phyloP scores from a whole-genome alignment of 2,329 filamentous ascomycete species.

The Harringtonia aguacate region DNA sequence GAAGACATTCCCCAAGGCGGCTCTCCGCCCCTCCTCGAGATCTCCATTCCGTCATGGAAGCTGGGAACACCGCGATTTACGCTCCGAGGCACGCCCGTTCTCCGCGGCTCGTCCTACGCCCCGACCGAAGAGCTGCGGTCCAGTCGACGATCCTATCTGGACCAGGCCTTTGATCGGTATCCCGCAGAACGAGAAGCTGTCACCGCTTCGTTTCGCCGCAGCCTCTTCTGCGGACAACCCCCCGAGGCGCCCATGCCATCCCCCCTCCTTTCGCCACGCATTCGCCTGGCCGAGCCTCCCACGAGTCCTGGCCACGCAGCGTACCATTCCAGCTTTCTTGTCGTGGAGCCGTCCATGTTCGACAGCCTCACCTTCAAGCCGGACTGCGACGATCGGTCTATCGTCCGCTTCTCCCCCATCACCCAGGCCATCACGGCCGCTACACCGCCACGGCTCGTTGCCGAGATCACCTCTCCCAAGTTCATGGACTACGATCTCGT shows the following conservation, averaged over 20 bases:
- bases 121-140: constrained; percentile 63
- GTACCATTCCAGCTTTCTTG: constrained; percentile 36
- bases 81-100: constrained; percentile 59
- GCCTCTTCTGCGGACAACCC: constrained; percentile 3
- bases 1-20: constrained; percentile 41
- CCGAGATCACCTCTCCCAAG: constrained; percentile 90
- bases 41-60: constrained; percentile 74
- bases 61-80: constrained; percentile 77
- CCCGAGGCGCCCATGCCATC: background rate
- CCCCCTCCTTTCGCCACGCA: constrained; percentile 18
- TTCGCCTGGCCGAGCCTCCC: constrained; percentile 19
- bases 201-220: constrained; percentile 4
- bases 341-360: constrained; percentile 68
- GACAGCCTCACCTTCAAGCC: constrained; percentile 72
- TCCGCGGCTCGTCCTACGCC: constrained; percentile 72
- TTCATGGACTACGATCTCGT: constrained; percentile 96
- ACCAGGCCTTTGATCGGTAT: constrained; percentile 20
- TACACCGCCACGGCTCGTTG: constrained; percentile 80
- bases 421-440: constrained; percentile 75
- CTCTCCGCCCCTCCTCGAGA: constrained; percentile 48
- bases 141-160: constrained; percentile 33
- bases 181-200: constrained; percentile 19
- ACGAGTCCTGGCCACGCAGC: constrained; percentile 14
- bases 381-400: constrained; percentile 61
- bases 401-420: constrained; percentile 69